These are phyloP conservation scores for Rhipidocladum racemiflorum DNA, from an alignment of 176 grass and related monocot genomes.

Conservation along the genomic window DNA sequence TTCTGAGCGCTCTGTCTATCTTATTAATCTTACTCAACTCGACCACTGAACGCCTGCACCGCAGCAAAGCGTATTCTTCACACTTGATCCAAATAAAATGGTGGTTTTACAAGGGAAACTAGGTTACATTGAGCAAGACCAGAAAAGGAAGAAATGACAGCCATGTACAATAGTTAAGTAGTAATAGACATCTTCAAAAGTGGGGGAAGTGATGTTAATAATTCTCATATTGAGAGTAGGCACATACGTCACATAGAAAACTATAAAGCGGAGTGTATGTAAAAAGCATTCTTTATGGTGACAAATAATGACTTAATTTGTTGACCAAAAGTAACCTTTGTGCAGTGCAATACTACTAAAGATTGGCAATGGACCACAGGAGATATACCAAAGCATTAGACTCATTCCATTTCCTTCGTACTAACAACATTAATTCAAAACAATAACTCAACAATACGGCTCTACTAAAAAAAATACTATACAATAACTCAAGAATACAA, in stretches of 20 bases:
- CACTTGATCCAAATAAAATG: neutral
- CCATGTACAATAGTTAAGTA: neutral
- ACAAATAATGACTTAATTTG: constrained; percentile 9
- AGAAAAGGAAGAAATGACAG: constrained; percentile 16
- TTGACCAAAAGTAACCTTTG: neutral
- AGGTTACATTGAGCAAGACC: neutral
- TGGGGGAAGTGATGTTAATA: neutral
- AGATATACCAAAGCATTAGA: neutral
- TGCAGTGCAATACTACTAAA: neutral
- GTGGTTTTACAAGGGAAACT: neutral
- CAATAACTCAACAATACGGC: neutral
- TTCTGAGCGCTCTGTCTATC: neutral
- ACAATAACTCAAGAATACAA: constrained; percentile 10
- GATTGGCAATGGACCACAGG: neutral
- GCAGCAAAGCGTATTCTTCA: neutral
- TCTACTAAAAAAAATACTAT: constrained; percentile 6
- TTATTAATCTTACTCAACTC: constrained; percentile 10
- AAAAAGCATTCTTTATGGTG: constrained; percentile 18
- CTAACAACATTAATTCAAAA: neutral
- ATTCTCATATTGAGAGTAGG: neutral
- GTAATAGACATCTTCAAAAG: neutral
- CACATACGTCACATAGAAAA: neutral
- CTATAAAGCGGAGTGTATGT: neutral
- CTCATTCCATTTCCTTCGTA: constrained; percentile 13
- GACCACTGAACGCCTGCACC: neutral